phyloP scores from a whole-genome alignment of 306 rosid species.

The Coriaria nepalensis region DNA sequence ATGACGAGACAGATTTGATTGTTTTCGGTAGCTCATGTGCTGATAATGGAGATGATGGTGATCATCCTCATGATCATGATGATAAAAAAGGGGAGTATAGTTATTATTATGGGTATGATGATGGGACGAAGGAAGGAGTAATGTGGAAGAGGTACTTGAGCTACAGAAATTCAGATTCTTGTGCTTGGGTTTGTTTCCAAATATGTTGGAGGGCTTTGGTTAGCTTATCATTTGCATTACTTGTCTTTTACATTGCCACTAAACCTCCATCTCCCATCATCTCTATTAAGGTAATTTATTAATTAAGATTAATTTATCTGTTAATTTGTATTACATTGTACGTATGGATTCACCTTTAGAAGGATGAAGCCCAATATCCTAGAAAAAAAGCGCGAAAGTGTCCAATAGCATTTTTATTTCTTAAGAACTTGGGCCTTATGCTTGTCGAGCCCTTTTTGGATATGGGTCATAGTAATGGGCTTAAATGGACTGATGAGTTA shows the following conservation, averaged over 20 bases:
- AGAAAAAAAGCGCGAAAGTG: too few relatives aligned
- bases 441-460: too few relatives aligned
- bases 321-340: too few relatives aligned
- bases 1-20: conserved; percentile 23
- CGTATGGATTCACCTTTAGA: too few relatives aligned
- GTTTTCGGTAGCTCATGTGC: conserved; percentile 9
- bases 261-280: conserved; percentile 65
- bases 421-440: too few relatives aligned
- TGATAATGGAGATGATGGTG: neutral
- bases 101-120: too few relatives aligned
- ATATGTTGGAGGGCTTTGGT: conserved; percentile 54
- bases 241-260: conserved; percentile 68
- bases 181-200: conserved; percentile 66
- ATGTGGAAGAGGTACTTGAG: conserved; percentile 51
- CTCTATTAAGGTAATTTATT: conserved; percentile 41
- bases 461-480: too few relatives aligned
- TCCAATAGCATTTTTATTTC: too few relatives aligned
- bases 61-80: neutral
- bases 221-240: conserved; percentile 61
- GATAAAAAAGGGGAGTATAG: conserved; percentile 20
- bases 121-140: conserved; percentile 21
- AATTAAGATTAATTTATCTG: too few relatives aligned
- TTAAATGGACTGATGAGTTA: too few relatives aligned
- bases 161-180: conserved; percentile 40
- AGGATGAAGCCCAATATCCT: too few relatives aligned